Base-by-base conservation (phyloP, 2,329 filamentous ascomycete genomes). In the Tolypocladium tropicale region DNA sequence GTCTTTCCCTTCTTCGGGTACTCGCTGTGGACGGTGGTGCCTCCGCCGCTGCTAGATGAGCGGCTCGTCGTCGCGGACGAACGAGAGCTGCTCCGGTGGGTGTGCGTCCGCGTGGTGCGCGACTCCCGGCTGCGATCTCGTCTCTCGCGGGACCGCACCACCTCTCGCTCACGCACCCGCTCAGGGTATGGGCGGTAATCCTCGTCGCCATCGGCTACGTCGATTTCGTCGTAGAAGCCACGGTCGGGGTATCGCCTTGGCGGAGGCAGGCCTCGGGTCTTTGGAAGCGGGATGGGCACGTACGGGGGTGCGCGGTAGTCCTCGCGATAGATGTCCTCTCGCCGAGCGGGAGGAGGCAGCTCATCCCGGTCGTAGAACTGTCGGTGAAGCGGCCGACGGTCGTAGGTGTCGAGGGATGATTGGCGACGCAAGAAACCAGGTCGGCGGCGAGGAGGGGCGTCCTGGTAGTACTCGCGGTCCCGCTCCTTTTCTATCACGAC, bases 1-100 rank as follows among this genome's bases (percentile, higher is more conserved):
- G 92, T 96, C 78, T 92, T 95, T 64, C 92, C 92, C 70, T 88
- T 91, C 74, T 89, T 88, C 11, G 88, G 87, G 61, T 88, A 90
- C 56, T 85, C 80, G 70, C 75, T 82, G 65, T 75, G 78, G n/a
- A 78, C 69, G 11, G 77, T 77, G 2, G 78, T 80, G 28, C 75
- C 76, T 23, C 75, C 76, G 56, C 70, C 76, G 59, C 73, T 78
- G 64, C 76, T 78, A 18, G 72, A 75, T 6, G 72, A 75, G 12
- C 68, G 73, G 57, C 74, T 79, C 6, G 70, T 74, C 0, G 72
- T 76, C 1, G 72, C 76, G 12, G 79, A 74, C 10, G 71, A 68
- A 10, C 74, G 74, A 23, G 74, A 75, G 59, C 73, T 74, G 60
- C 70, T 72, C 55, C 71, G 69, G 53, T 70, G 71, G 25, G 67